These are phyloP conservation scores for Nakaseomyces sp. DNA, from an alignment of 1,139 yeast genomes.

Conservation along the genomic window DNA sequence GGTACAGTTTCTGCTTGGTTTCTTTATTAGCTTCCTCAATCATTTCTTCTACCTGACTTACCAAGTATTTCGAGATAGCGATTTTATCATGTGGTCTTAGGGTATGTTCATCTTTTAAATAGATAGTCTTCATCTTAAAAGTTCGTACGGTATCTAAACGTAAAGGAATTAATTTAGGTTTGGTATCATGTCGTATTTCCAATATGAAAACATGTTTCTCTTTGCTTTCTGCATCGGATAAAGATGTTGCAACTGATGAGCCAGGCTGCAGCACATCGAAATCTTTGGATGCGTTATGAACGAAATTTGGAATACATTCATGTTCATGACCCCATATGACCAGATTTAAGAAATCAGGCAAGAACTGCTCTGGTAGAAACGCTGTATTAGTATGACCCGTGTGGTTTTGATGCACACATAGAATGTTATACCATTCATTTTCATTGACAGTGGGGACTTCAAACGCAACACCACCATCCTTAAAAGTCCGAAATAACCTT, in stretches of 20 bases:
- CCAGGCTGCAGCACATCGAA: conserved; percentile 89
- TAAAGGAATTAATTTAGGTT: conserved; percentile 54
- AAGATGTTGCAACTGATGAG: conserved; percentile 85
- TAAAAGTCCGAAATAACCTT: conserved; percentile 69
- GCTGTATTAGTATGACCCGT: conserved; percentile 73
- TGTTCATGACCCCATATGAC: conserved; percentile 98
- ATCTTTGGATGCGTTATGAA: conserved; percentile 53
- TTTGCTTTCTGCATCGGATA: conserved; percentile 76
- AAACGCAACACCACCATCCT: conserved; percentile 73
- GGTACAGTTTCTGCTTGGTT: conserved; percentile 35
- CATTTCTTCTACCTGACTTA: conserved; percentile 55
- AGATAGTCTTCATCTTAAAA: conserved; percentile 61
- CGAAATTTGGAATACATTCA: conserved; percentile 75
- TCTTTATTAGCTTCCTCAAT: conserved; percentile 49
- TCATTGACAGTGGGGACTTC: conserved; percentile 53
- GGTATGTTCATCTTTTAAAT: conserved; percentile 43
- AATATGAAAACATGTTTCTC: conserved; percentile 68
- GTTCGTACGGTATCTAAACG: conserved; percentile 73
- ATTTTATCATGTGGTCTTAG: conserved; percentile 58
- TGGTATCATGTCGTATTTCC: conserved; percentile 47
- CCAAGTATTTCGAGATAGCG: conserved; percentile 53
- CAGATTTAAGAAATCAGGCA: conserved; percentile 74
- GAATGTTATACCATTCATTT: conserved; percentile 70
- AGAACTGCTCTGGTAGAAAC: conserved; percentile 71
- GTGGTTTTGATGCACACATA: conserved; percentile 91